phyloP scores from a whole-genome alignment of 176 grass and related monocot genomes.

The Aegilops bicornis region DNA sequence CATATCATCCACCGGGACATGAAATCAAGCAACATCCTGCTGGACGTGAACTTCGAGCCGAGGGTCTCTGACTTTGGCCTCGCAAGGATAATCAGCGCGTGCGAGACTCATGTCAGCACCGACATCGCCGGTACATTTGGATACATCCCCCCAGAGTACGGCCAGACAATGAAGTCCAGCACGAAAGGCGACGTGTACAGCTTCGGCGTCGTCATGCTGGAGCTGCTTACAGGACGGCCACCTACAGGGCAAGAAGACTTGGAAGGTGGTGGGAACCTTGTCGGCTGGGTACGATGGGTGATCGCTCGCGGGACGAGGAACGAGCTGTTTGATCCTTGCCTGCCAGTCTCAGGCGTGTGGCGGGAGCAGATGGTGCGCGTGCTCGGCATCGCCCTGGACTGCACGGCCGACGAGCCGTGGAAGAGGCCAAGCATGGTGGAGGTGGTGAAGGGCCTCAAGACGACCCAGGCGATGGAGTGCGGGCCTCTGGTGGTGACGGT shows the following conservation, averaged over 20 bases:
- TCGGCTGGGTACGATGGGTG: slow-evolving; percentile 95
- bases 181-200: slow-evolving; percentile 90
- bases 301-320: slow-evolving; percentile 38
- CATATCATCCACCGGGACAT: slow-evolving; percentile 99
- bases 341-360: slow-evolving; percentile 46
- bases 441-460: slow-evolving; percentile 76
- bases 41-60: slow-evolving; percentile 80
- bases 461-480: slow-evolving; percentile 53
- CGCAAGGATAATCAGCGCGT: slow-evolving; percentile 94
- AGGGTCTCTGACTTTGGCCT: slow-evolving; percentile 97
- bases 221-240: slow-evolving; percentile 82
- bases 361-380: slow-evolving; percentile 67
- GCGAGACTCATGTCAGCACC: slow-evolving; percentile 97
- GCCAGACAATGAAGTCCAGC: slow-evolving; percentile 81
- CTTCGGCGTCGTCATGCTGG: slow-evolving; percentile 90
- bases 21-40: slow-evolving; percentile 95
- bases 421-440: slow-evolving; percentile 89
- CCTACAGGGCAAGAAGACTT: slow-evolving; percentile 86
- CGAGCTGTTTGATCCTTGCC: slow-evolving; percentile 74
- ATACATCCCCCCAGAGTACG: slow-evolving; percentile 89
- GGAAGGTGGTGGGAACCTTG: slow-evolving; percentile 89
- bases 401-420: slow-evolving; percentile 79
- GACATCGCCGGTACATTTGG: slow-evolving; percentile 91
- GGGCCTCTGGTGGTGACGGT: slow-evolving; percentile 47
- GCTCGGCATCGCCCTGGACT: slow-evolving; percentile 57